phyloP scores from a whole-genome alignment of 2,329 filamentous ascomycete species.

The Sclerotinia minor region DNA sequence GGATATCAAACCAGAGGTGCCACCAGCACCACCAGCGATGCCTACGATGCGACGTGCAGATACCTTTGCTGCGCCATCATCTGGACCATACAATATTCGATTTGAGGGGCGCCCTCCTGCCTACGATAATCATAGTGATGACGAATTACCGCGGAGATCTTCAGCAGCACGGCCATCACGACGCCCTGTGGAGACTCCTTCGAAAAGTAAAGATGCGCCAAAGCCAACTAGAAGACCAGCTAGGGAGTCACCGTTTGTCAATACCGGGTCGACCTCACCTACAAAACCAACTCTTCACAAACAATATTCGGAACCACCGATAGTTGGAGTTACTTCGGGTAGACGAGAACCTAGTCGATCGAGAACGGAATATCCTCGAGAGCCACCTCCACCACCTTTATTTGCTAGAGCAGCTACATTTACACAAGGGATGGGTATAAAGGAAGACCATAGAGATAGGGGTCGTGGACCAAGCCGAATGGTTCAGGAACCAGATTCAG shows the following conservation, averaged over 20 bases:
- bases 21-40: slow-evolving; percentile 26
- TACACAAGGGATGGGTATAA: slow-evolving; percentile 21
- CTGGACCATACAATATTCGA: slow-evolving; percentile 32
- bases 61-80: slow-evolving; percentile 35
- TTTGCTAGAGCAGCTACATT: slow-evolving; percentile 39
- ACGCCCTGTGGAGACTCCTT: slow-evolving; percentile 34
- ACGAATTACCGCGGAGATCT: slow-evolving; percentile 39
- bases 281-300: slow-evolving; percentile 36
- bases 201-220: slow-evolving; percentile 29
- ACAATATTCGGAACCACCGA: slow-evolving; percentile 38
- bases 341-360: slow-evolving; percentile 38
- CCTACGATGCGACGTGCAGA: slow-evolving; percentile 37
- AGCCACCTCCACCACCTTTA: slow-evolving; percentile 32
- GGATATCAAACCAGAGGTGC: slow-evolving; percentile 20
- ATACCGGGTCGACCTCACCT: slow-evolving; percentile 32
- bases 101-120: slow-evolving; percentile 32
- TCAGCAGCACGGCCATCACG: slow-evolving; percentile 36
- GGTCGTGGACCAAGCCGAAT: slow-evolving; percentile 34
- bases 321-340: slow-evolving; percentile 24
- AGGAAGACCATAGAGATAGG: slow-evolving; percentile 27
- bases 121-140: slow-evolving; percentile 31
- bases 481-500: slow-evolving; percentile 3
- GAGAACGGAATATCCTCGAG: slow-evolving; percentile 37
- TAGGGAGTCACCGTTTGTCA: slow-evolving; percentile 32
- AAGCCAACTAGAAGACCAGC: slow-evolving; percentile 24